These are phyloP conservation scores for Otatea glauca DNA, from an alignment of 176 grass and related monocot species.

Conservation along the genomic window DNA sequence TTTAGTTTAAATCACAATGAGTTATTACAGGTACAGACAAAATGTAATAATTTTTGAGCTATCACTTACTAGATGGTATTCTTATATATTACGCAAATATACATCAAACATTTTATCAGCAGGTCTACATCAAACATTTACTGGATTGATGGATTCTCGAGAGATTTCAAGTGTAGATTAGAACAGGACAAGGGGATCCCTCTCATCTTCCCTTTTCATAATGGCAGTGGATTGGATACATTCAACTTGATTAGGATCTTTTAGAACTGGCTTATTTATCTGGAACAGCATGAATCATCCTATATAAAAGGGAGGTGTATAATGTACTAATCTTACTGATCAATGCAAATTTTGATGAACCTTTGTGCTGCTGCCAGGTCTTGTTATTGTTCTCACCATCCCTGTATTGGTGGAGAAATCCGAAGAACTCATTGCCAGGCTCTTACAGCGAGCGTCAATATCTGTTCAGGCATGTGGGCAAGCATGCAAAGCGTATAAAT, in stretches of 20 bases:
- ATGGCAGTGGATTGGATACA: background rate
- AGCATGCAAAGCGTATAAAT: conserved; percentile 35
- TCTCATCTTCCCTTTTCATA: background rate
- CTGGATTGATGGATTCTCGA: background rate
- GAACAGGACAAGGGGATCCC: background rate
- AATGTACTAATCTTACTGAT: conserved; percentile 1
- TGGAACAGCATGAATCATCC: background rate
- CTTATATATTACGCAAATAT: background rate
- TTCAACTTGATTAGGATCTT: background rate
- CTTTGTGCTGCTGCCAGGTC: conserved; percentile 28
- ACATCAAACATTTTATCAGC: background rate
- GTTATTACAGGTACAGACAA: background rate
- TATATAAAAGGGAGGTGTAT: background rate
- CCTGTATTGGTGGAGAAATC: conserved; percentile 57
- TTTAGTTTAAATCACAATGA: background rate
- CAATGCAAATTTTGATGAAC: background rate
- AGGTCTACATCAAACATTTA: too few relatives aligned
- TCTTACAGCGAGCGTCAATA: conserved; percentile 28
- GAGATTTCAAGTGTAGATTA: background rate
- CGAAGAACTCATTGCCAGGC: conserved; percentile 27
- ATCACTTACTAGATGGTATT: background rate
- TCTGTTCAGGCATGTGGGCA: conserved; percentile 34
- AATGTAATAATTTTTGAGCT: background rate
- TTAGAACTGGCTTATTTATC: background rate
- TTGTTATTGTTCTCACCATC: conserved; percentile 43